Evolutionary conservation across 768 basidiomycete genomes (phyloP).

Genomic region (Trametes elegans): DNA sequence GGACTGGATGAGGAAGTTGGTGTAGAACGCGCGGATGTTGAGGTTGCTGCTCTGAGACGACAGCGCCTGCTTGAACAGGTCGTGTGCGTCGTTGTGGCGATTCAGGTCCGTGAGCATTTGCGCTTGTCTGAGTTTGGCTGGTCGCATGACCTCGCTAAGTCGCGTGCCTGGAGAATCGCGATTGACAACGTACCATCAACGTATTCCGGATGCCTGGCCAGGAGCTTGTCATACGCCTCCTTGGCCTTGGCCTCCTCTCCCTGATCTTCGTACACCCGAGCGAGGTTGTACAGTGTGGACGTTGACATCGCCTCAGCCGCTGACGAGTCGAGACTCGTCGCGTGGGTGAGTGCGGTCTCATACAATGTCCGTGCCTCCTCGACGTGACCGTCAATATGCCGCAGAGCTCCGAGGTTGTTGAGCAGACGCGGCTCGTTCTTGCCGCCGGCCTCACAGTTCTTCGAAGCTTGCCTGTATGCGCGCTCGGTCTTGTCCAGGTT

Average conservation of each 20-base stretch:
- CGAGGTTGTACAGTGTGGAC: constrained; percentile 88
- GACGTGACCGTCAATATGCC: constrained; percentile 64
- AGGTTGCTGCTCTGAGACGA: constrained; percentile 73
- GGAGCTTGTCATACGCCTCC: constrained; percentile 84
- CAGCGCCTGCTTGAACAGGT: constrained; percentile 85
- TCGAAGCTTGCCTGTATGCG: constrained; percentile 71
- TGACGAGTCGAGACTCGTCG: constrained; percentile 43
- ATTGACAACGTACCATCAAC: constrained; percentile 75
- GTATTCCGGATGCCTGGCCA: constrained; percentile 93
- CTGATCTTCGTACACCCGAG: constrained; percentile 84
- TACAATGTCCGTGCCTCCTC: constrained; percentile 62
- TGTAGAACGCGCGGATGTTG: constrained; percentile 91
- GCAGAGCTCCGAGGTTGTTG: constrained; percentile 78
- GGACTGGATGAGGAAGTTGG: constrained; percentile 85
- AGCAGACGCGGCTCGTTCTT: constrained; percentile 64
- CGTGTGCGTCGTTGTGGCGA: constrained; percentile 79
- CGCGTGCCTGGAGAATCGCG: too few species aligned
- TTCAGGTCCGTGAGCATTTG: constrained; percentile 71
- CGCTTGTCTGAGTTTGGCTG: constrained; percentile 92
- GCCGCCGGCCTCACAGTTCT: constrained; percentile 50
- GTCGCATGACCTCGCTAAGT: not conserved
- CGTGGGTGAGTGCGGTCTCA: constrained; percentile 68
- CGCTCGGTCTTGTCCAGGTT: constrained; percentile 68
- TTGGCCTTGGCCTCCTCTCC: constrained; percentile 71
- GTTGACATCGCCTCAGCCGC: constrained; percentile 72